phyloP scores from a whole-genome alignment of 768 basidiomycete species.

The Suillus weaverae region DNA sequence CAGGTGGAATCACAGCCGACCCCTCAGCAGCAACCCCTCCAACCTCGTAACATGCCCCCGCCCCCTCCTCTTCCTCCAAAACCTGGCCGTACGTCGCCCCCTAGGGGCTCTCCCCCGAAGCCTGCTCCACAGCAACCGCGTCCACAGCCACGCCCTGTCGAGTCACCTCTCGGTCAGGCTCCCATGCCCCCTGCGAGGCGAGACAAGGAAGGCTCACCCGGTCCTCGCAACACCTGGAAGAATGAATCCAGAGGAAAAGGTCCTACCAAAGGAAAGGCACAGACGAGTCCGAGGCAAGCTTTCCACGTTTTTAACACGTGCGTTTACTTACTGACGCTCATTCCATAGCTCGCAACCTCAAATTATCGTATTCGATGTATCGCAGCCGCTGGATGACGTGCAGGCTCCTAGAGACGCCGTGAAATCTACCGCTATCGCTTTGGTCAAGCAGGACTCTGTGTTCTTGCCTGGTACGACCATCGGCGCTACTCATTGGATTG shows the following conservation, averaged over 20 bases:
- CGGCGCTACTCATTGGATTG: conserved; percentile 90
- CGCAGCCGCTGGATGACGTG: conserved; percentile 69
- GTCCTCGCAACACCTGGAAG: conserved; percentile 49
- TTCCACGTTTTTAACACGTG: neutral
- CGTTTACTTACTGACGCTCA: conserved; percentile 1
- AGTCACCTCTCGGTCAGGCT: conserved; percentile 46
- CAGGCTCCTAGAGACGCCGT: conserved; percentile 75
- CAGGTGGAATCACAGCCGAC: conserved; percentile 36
- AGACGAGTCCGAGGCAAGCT: conserved; percentile 58
- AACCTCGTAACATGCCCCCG: conserved; percentile 45
- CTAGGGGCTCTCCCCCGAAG: conserved; percentile 69
- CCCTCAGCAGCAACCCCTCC: conserved; percentile 30
- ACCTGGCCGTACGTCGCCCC: conserved; percentile 50
- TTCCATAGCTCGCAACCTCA: conserved; percentile 57
- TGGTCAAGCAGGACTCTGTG: conserved; percentile 81
- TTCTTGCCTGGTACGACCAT: conserved; percentile 88
- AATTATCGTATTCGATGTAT: conserved; percentile 73
- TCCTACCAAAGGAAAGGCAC: conserved; percentile 43
- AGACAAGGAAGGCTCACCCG: conserved; percentile 74
- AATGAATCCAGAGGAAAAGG: conserved; percentile 39
- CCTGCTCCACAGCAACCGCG: conserved; percentile 45
- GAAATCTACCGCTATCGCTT: conserved; percentile 87
- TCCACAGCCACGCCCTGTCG: conserved; percentile 48
- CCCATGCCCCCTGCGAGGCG: conserved; percentile 42
- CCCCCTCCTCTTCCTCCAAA: conserved; percentile 67